Evolutionary conservation across 78 protist species (phyloP).

Genomic region (Planoprotostelium fungivorum): DNA sequence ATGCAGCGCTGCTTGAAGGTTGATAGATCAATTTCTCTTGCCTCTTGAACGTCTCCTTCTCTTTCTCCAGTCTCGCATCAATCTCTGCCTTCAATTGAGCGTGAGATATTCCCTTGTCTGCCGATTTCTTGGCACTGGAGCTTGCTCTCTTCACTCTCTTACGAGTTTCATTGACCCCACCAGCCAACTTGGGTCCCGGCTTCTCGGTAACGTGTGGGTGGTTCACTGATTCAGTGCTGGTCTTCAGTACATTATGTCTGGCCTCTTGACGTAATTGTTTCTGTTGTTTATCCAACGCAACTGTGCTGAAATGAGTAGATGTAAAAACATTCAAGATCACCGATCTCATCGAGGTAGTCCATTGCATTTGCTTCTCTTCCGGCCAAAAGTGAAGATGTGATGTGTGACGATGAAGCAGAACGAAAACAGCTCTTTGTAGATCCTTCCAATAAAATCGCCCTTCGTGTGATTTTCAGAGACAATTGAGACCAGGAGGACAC

Average conservation of each 20-base stretch:
- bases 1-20: not conserved
- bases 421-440: too few relatives aligned
- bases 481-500: too few relatives aligned
- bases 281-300: not conserved
- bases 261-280: not conserved
- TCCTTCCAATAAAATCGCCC: too few relatives aligned
- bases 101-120: not conserved
- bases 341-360: not conserved
- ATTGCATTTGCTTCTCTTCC: too few relatives aligned
- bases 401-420: too few relatives aligned
- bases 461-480: too few relatives aligned
- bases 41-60: not conserved
- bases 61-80: not conserved
- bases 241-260: not conserved
- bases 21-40: not conserved
- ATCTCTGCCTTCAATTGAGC: not conserved
- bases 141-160: not conserved
- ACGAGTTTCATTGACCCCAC: not conserved
- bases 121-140: not conserved
- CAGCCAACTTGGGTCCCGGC: not conserved
- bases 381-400: too few relatives aligned
- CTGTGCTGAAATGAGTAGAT: not conserved
- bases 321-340: not conserved
- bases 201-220: not conserved
- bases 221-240: not conserved